Evolutionary conservation across 75 land plant genomes (phyloP).

Genomic region (Cryptomeria japonica): DNA sequence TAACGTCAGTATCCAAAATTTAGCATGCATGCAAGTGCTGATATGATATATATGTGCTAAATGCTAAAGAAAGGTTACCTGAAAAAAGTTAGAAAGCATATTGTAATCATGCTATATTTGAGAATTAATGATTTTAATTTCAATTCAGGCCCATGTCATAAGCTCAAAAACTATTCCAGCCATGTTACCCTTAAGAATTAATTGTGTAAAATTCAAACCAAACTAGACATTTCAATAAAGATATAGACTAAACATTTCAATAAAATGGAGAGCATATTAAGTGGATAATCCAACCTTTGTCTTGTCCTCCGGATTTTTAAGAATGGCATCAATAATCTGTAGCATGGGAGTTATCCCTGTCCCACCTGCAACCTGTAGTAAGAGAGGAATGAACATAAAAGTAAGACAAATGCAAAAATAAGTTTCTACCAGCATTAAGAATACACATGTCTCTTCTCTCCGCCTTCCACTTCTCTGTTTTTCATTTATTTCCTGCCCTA

Average conservation of each 20-base stretch:
- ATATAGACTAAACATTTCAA: not conserved
- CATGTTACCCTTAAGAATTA: not conserved
- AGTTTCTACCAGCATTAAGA: not conserved
- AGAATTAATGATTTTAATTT: not conserved
- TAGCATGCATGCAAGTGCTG: not conserved
- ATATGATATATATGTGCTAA: not conserved
- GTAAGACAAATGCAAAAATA: not conserved
- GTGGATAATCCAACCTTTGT: slow-evolving; percentile 62
- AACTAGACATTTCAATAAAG: not conserved
- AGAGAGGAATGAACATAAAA: slow-evolving; percentile 9
- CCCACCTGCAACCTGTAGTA: slow-evolving; percentile 91
- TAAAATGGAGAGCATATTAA: not conserved
- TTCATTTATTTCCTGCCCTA: not conserved
- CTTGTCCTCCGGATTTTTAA: slow-evolving; percentile 88
- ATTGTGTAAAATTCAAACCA: not conserved
- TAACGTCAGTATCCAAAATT: not conserved
- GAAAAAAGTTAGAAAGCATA: no score
- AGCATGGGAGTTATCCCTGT: slow-evolving; percentile 98
- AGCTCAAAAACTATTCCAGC: not conserved
- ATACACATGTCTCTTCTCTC: not conserved
- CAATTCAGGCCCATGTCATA: not conserved
- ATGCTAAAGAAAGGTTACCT: not conserved
- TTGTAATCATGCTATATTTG: not conserved
- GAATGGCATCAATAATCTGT: slow-evolving; percentile 86
- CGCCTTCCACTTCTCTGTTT: not conserved